phyloP scores from a whole-genome alignment of 306 rosid species.

The Corylus heterophylla region DNA sequence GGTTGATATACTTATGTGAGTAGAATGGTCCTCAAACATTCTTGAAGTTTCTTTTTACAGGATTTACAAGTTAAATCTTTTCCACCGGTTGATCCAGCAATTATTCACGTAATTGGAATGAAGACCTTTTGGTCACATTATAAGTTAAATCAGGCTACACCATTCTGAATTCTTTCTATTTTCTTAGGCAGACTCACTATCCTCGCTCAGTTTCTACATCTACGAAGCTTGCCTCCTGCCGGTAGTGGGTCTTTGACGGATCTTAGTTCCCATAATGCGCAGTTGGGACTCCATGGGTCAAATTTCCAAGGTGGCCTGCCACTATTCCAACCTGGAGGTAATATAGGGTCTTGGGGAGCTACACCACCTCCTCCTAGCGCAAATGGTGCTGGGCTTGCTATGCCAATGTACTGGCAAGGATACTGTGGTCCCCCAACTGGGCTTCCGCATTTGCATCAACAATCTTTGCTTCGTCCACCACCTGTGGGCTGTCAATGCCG shows the following conservation, averaged over 20 bases:
- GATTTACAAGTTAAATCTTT: slow-evolving; percentile 91
- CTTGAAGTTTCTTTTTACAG: slow-evolving; percentile 40
- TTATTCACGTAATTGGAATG: slow-evolving; percentile 62
- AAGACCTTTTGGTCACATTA: background rate
- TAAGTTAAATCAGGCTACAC: slow-evolving; percentile 16
- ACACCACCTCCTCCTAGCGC: slow-evolving; percentile 68
- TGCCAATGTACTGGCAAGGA: slow-evolving; percentile 99
- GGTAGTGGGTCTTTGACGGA: slow-evolving; percentile 69
- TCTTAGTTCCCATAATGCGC: slow-evolving; percentile 58
- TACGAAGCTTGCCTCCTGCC: slow-evolving; percentile 59
- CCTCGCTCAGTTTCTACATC: slow-evolving; percentile 58
- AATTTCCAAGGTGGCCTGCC: slow-evolving; percentile 72
- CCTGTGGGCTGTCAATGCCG: slow-evolving; percentile 69
- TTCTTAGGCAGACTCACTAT: slow-evolving; percentile 77
- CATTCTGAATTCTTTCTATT: slow-evolving; percentile 28
- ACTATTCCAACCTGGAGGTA: slow-evolving; percentile 87
- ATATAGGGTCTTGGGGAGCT: slow-evolving; percentile 79
- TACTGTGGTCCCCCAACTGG: slow-evolving; percentile 83
- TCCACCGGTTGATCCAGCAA: slow-evolving; percentile 86
- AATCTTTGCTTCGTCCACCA: slow-evolving; percentile 79
- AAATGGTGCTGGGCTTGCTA: slow-evolving; percentile 71
- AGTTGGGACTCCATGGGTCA: slow-evolving; percentile 71
- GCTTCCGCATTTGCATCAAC: slow-evolving; percentile 80
- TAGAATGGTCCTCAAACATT: slow-evolving; percentile 18
- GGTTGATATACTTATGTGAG: background rate